These are phyloP conservation scores for Nakaseomyces delphensis DNA, from an alignment of 1,139 yeast genomes.

Conservation along the genomic window DNA sequence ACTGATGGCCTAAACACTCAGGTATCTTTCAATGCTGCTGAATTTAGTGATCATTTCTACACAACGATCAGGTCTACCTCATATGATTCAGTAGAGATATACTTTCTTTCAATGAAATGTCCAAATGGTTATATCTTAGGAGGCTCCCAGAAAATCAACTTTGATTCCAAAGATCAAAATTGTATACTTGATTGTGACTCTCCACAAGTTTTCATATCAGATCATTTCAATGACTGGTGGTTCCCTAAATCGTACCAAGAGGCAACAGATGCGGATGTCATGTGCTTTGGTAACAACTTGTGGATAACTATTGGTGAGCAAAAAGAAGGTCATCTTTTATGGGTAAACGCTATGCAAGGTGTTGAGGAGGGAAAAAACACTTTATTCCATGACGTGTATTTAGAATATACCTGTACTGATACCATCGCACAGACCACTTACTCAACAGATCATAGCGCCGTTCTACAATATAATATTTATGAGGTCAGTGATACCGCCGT, in stretches of 20 bases:
- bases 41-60: slow-evolving; percentile 18
- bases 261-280: slow-evolving; percentile 13
- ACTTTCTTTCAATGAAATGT: slow-evolving; percentile 31
- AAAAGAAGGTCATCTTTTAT: slow-evolving; percentile 19
- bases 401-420: slow-evolving; percentile 25
- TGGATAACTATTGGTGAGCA: slow-evolving; percentile 17
- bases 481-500: slow-evolving; percentile 17
- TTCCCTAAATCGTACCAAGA: slow-evolving; percentile 22
- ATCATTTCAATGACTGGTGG: slow-evolving; percentile 30
- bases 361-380: slow-evolving; percentile 18
- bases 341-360: slow-evolving; percentile 27
- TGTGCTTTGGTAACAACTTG: slow-evolving; percentile 20
- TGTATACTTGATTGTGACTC: slow-evolving; percentile 26
- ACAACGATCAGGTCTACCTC: slow-evolving; percentile 29
- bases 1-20: slow-evolving; percentile 20
- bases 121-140: slow-evolving; percentile 24
- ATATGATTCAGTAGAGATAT: slow-evolving; percentile 27
- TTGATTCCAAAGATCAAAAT: slow-evolving; percentile 19
- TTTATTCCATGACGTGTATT: slow-evolving; percentile 19
- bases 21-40: slow-evolving; percentile 22
- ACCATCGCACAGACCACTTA: slow-evolving; percentile 24
- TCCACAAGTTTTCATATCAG: slow-evolving; percentile 23
- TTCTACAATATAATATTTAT: slow-evolving; percentile 16
- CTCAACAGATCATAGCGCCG: slow-evolving; percentile 15
- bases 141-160: slow-evolving; percentile 25